Evolutionary conservation across 129 eudicot genomes (phyloP).

Genomic region (Flaveria linearis): DNA sequence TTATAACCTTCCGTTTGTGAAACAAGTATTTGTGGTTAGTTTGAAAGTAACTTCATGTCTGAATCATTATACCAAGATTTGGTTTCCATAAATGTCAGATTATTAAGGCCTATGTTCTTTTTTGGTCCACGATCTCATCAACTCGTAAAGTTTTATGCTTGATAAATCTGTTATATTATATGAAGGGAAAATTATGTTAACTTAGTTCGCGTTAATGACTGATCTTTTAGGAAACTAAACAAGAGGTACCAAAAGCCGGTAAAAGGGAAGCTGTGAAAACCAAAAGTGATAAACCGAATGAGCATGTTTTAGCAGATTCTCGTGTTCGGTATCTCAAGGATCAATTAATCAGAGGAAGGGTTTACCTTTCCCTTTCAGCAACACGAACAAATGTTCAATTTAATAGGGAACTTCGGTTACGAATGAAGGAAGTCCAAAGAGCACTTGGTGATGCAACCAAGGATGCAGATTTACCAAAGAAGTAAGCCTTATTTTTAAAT

Average conservation of each 20-base stretch:
- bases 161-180: background rate
- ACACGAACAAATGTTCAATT: constrained; percentile 78
- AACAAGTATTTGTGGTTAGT: constrained; percentile 10
- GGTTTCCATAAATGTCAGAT: constrained; percentile 3
- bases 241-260: constrained; percentile 35
- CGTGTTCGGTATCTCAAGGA: constrained; percentile 84
- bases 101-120: background rate
- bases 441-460: constrained; percentile 90
- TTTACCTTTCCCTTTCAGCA: constrained; percentile 81
- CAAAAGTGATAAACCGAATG: constrained; percentile 49
- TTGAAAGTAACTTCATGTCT: constrained; percentile 14
- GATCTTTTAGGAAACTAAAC: constrained; percentile 46
- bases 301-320: constrained; percentile 44
- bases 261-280: constrained; percentile 39
- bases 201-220: constrained; percentile 3
- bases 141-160: background rate
- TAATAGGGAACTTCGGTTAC: constrained; percentile 77
- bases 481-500: constrained; percentile 39
- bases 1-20: background rate
- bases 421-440: constrained; percentile 77
- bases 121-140: background rate
- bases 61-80: background rate
- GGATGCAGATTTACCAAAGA: constrained; percentile 75
- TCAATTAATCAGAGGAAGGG: constrained; percentile 70
- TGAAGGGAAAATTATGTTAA: background rate